Evolutionary conservation across 805 yeast genomes (phyloP), one percentile per base, ranked within the genome.

Genomic region (Ogataea thermomethanolica): DNA sequence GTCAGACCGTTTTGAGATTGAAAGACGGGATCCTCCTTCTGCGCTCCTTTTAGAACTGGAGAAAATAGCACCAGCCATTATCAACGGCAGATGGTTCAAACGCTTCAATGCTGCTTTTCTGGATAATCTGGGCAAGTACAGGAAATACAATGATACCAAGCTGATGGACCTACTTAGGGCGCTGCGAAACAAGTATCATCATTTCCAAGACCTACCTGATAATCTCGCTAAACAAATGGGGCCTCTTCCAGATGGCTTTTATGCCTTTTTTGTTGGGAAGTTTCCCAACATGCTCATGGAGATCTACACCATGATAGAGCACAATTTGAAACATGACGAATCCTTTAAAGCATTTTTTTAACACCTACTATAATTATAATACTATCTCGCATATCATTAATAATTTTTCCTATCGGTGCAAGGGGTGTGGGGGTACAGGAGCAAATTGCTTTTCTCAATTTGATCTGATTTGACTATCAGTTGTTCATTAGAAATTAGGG

Each of bases 161-260:
- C 63, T 93, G 33, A 78, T 89, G 80, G 99, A 93, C 59, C 65
- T 93, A 37, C 64, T 93, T 43, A 70, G 99, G 43, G 96, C 96
- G 0, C 62, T 93, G 51, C 73, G 99, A 53, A 93, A 93, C 66
- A 93, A 93, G 61, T 83, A 87, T 55, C 98, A 93, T 61, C 99
- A 93, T 61, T 91, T 75, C 61, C 88, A 88, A 64, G 99, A 93
- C 59, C 65, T 90, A 56, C 96, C 96, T 1, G 71, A 65, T 8
- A 74, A 68, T 10, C 69, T 93, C 43, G 79, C 77, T 37, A 58
- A 56, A 11, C 70, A 76, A 35, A 83, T 93, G 77, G 82, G 87
- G 13, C 83, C 91, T 0, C 64, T 88, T 21, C 96, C 97, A 0
- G 78, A 78, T 35, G 96, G 95, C 0, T 93, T 86, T 58, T 84